phyloP scores from a whole-genome alignment of 1,139 yeast genomes.

The Blastobotrys persicus region DNA sequence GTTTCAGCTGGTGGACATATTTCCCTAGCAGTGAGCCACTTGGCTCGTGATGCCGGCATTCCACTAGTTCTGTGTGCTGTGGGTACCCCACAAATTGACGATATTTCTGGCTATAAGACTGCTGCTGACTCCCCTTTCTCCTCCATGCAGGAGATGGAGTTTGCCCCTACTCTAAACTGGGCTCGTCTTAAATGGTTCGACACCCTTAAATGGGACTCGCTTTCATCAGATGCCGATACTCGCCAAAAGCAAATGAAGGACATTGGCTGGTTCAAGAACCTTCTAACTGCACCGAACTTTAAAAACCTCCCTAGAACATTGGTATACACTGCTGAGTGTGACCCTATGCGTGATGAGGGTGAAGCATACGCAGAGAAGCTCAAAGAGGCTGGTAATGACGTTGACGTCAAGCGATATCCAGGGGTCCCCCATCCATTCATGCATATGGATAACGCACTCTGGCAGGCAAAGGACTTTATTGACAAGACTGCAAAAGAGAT shows the following conservation, averaged over 20 bases:
- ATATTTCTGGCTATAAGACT: slow-evolving; percentile 6
- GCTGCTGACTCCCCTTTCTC: slow-evolving; percentile 14
- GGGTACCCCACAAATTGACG: slow-evolving; percentile 13
- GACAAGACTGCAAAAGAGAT: neutral
- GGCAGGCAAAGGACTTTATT: slow-evolving; percentile 8
- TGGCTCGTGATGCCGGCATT: slow-evolving; percentile 14
- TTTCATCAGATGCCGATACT: slow-evolving; percentile 9
- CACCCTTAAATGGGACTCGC: slow-evolving; percentile 6
- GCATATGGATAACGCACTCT: slow-evolving; percentile 8
- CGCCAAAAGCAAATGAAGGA: slow-evolving; percentile 1
- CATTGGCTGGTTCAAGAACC: slow-evolving; percentile 16
- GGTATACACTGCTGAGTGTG: slow-evolving; percentile 36
- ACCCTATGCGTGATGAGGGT: slow-evolving; percentile 37
- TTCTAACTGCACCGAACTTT: slow-evolving; percentile 24
- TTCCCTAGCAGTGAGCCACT: slow-evolving; percentile 14
- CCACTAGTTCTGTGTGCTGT: slow-evolving; percentile 13
- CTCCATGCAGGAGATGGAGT: slow-evolving; percentile 10
- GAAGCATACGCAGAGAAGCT: slow-evolving; percentile 35
- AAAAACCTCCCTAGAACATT: slow-evolving; percentile 32
- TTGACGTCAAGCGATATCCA: slow-evolving; percentile 25
- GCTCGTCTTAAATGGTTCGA: slow-evolving; percentile 7
- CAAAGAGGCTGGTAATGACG: slow-evolving; percentile 30
- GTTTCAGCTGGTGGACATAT: slow-evolving; percentile 19
- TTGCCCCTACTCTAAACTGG: slow-evolving; percentile 13
- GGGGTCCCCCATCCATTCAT: slow-evolving; percentile 37